These are phyloP conservation scores for Cyclotella atomus DNA, from an alignment of 108 stramenopile species.

Conservation along the genomic window DNA sequence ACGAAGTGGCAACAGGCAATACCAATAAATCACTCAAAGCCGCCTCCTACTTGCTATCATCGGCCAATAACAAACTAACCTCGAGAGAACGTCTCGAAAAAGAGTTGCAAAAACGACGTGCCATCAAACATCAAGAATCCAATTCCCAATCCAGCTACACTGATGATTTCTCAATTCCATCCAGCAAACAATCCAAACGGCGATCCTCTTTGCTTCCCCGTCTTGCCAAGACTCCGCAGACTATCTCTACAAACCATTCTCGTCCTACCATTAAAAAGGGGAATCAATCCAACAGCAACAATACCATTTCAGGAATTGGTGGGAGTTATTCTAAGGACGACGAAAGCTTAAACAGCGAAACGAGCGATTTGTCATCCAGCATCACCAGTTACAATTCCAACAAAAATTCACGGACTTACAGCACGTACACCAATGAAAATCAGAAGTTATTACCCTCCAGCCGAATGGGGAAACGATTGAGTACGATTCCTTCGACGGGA, in stretches of 20 bases:
- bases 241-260: conserved; percentile 11
- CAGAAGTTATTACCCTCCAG: conserved; percentile 36
- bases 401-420: conserved; percentile 5
- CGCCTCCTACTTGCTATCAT: background rate
- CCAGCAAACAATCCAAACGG: background rate
- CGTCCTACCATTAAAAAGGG: conserved; percentile 15
- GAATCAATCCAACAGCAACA: conserved; percentile 16
- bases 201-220: conserved; percentile 16
- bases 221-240: background rate
- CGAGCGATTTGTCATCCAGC: conserved; percentile 43
- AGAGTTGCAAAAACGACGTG: conserved; percentile 9
- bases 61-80: background rate
- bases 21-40: background rate
- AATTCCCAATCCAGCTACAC: conserved; percentile 4
- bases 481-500: conserved; percentile 61
- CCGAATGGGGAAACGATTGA: conserved; percentile 49
- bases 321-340: conserved; percentile 22
- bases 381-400: conserved; percentile 27
- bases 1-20: background rate
- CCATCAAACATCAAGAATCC: background rate
- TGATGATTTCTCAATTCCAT: background rate
- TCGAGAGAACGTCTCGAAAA: conserved; percentile 13
- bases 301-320: no score
- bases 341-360: conserved; percentile 25
- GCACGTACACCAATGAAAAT: conserved; percentile 3